Base-by-base conservation (phyloP, 352 stramenopile genomes). In the Pythium insidiosum region DNA sequence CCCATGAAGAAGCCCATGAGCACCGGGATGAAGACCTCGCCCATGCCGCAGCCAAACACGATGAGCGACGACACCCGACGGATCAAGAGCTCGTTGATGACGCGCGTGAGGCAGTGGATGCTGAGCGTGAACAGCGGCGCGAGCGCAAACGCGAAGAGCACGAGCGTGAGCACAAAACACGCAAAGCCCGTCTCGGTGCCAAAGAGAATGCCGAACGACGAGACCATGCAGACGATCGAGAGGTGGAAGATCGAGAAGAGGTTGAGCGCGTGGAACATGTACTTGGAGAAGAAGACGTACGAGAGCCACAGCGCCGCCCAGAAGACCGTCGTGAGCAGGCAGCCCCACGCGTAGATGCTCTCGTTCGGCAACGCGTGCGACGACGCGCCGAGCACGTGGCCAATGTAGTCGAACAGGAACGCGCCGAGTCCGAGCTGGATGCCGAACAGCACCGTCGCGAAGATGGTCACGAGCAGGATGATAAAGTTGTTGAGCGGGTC, bases 1-100 rank as follows among this genome's bases (percentile, higher is more conserved):
- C 73, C 79, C 75, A 91, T 91, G 56, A 91, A 91, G 56, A 91
- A 91, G 10, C 78, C 78, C 75, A 88, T 91, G 42, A 87, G 72
- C 42, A 91, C 75, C 2, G 78, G 78, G 42, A 91, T 75, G 41
- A 91, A 91, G 12, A 86, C 59, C 42, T 91, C 78, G 24, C 78
- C 78, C 72, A 86, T 88, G 48, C 77, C 75, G 48, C 68, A 85
- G 34, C 75, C 78, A 60, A 91, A 91, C 22, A 91, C 75, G 37
- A 88, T 84, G n/a, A 91, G 67, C 39, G 75, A 88, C 38, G 68
- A 83, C 33, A 91, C 78, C 37, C 78, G 74, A 18, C 73, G 66
- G 47, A 88, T 85, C 18, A 91, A 61, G 30, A 78, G 67, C 40
- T 88, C 73, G 47, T 88, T 87, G 26, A 91, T 86, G 16, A 91